Evolutionary conservation across 1,139 yeast genomes (phyloP).

Genomic region (Candida labiduridarum): DNA sequence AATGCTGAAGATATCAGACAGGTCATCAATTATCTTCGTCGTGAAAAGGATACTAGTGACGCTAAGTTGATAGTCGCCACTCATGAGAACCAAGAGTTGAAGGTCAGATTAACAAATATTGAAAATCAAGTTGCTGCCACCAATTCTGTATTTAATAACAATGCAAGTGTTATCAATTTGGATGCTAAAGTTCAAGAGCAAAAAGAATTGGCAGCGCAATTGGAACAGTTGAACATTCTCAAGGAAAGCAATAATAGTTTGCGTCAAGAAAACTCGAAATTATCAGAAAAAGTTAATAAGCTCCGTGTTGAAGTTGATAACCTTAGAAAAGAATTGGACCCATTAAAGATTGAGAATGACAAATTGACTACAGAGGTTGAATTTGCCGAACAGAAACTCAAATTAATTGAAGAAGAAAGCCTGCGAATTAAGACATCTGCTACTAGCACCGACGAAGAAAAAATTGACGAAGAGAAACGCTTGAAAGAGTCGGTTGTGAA

Average conservation of each 20-base stretch:
- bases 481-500: constrained; percentile 25
- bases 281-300: constrained; percentile 24
- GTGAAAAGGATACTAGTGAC: constrained; percentile 76
- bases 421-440: constrained; percentile 27
- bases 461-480: constrained; percentile 9
- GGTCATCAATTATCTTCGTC: constrained; percentile 64
- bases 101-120: constrained; percentile 42
- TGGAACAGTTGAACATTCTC: constrained; percentile 68
- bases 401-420: constrained; percentile 41
- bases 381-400: constrained; percentile 34
- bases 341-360: constrained; percentile 23
- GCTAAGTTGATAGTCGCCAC: constrained; percentile 53
- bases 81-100: constrained; percentile 52
- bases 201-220: constrained; percentile 56
- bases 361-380: constrained; percentile 30
- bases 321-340: constrained; percentile 21
- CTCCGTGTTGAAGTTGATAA: constrained; percentile 25
- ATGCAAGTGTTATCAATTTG: constrained; percentile 35
- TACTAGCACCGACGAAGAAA: constrained; percentile 10
- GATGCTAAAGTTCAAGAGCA: constrained; percentile 50
- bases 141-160: constrained; percentile 44
- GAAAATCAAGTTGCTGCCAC: constrained; percentile 47
- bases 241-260: constrained; percentile 75
- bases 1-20: constrained; percentile 43
- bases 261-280: constrained; percentile 51